Evolutionary conservation across 2,329 filamentous ascomycete genomes (phyloP), one percentile per base, ranked within the genome.

Genomic region (Neospermospora avenae): DNA sequence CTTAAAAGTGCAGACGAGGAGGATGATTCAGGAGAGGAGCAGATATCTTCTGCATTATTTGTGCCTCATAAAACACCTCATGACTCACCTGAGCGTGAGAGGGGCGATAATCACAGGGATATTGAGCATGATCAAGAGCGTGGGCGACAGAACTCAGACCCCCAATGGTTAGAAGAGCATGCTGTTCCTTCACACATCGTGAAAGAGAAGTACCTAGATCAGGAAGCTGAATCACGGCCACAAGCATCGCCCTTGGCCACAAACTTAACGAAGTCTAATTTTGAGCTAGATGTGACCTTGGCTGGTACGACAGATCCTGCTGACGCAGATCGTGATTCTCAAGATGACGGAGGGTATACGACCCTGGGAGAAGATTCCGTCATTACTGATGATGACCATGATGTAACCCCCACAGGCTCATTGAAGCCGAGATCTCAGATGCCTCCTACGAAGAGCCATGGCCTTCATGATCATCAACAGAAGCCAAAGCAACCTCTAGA

Each of bases 21-120:
- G 51, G 79, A 82, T 31, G 80, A 82, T 57, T 92, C 89, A 14
- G 88, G 90, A 60, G 86, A 90, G 72, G 90, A 95, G 73, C 90
- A 93, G 74, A 92, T 95, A 63, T 91, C 89, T n/a, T 93, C 89
- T 34, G 90, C 90, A 24, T 81, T 92, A 42, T 95, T 95, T 72
- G 80, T 92, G 51, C 90, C 90, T 44, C 90, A 93, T 76, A 86
- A 90, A 68, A 81, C 80, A 24, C 66, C 70, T 45, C 70, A 80
- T 61, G 71, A 81, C 48, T 74, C 74, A 28, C 70, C 76, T 10
- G 76, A 79, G 45, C 74, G 61, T 4, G 55, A 60, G 20, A 58
- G 59, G 25, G 57, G 61, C 25, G 59, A 49, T 6, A 52, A 59
- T 41, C 55, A 66, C 53, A 53, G 48, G 22, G 42, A 52, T 49